Evolutionary conservation across 306 rosid genomes (phyloP), one percentile per base, ranked within the genome.

Genomic region (Erythrophleum fordii): DNA sequence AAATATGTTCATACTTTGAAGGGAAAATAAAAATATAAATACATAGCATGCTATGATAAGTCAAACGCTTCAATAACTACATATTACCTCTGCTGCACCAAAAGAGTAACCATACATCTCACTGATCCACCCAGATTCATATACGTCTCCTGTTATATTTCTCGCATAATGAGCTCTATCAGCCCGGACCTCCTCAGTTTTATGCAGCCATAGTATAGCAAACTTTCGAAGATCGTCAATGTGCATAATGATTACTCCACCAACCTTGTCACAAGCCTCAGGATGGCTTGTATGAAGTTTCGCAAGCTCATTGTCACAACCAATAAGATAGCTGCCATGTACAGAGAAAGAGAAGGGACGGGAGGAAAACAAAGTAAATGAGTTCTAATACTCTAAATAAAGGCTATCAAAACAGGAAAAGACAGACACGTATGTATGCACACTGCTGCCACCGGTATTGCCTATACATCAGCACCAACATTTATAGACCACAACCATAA

Each of bases 81-180:
- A 67, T 76, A 75, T 39, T 95, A 95, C 99, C 99, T 95, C 99
- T 5, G 99, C 99, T 7, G 99, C 99, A 3, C 96, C 99, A 6
- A 95, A 95, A 46, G 99, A 95, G 87, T 95, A 95, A 46, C 99
- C 99, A 81, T 95, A 95, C 99, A 93, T 95, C 89, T 95, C 99
- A 75, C 99, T 95, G 16, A 93, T 95, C 99, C 99, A 95, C 59
- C 99, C 99, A 23, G 99, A 91, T 77, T 76, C 86, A 77, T 85
- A 95, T 81, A 95, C 85, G 86, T 95, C 99, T 61, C 99, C 99
- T 8, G 99, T 95, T 76, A 95, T 93, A 87, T 95, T 95, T 59
- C 89, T 89, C 42, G 94, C 96, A 81, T 95, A 95, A 84, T 95
- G 99, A 80, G 92, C 97, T 88, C 81, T 92, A 91, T 95, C 99